A percentile compares a stretch with the other conserved stretches of the same genome.
These are phyloP conservation scores for Suillus discolor DNA, from an alignment of 768 basidiomycete genomes.

Conservation along the genomic window DNA sequence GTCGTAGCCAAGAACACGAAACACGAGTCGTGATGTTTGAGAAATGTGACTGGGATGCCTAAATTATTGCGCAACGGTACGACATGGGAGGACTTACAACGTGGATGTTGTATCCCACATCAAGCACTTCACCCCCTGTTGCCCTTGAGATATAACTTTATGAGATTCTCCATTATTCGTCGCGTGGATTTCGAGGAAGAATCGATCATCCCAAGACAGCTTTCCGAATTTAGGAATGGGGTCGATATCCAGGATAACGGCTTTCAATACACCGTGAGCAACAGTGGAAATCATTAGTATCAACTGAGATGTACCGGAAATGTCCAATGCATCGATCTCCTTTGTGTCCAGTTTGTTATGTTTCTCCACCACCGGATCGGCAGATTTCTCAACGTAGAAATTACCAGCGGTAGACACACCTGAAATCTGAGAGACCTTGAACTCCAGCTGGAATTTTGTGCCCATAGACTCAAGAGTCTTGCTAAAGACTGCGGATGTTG, in stretches of 20 bases:
- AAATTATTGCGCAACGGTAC: background rate
- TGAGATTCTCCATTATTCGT: background rate
- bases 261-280: background rate
- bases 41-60: slow-evolving; percentile 1
- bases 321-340: background rate
- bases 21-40: background rate
- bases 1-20: slow-evolving; percentile 1
- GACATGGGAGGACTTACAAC: background rate
- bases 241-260: slow-evolving; percentile 1
- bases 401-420: background rate
- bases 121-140: background rate
- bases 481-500: background rate
- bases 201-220: slow-evolving; percentile 2
- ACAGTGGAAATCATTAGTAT: background rate
- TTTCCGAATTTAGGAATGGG: background rate
- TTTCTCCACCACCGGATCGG: background rate
- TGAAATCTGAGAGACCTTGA: background rate
- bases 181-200: background rate
- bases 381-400: background rate
- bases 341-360: background rate
- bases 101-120: slow-evolving; percentile 3
- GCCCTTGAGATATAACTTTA: background rate
- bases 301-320: background rate
- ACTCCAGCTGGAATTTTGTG: background rate
- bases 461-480: background rate